Percentiles rank a stretch among this genome's conserved stretches.
phyloP scores from a whole-genome alignment of 2,329 filamentous ascomycete genomes.

The Fusarium illudens region DNA sequence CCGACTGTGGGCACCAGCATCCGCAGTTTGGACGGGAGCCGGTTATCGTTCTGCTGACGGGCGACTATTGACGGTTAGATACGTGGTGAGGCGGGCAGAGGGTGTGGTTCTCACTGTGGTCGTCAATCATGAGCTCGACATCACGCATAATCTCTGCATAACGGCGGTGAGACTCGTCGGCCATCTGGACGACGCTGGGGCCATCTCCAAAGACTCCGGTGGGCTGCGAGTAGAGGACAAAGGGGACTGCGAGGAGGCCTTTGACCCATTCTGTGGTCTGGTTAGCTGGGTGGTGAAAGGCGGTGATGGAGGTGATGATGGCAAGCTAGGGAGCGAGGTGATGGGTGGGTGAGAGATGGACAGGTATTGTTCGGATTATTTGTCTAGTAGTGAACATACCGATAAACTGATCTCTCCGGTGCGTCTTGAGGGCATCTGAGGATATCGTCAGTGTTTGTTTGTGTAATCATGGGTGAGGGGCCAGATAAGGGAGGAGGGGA shows the following conservation, averaged over 20 bases:
- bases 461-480: constrained; percentile 11
- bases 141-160: constrained; percentile 97
- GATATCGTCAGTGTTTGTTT: constrained; percentile 29
- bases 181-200: constrained; percentile 73
- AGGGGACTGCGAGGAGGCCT: constrained; percentile 90
- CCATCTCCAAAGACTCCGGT: constrained; percentile 82
- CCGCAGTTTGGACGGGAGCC: constrained; percentile 86
- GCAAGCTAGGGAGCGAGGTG: background rate
- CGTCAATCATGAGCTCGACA: constrained; percentile 89
- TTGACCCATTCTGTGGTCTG: constrained; percentile 90
- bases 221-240: constrained; percentile 95
- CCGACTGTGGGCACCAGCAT: constrained; percentile 90
- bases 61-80: constrained; percentile 61
- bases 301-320: constrained; percentile 5
- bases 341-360: background rate
- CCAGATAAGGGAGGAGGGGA: constrained; percentile 6
- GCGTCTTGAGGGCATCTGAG: constrained; percentile 75
- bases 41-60: constrained; percentile 71
- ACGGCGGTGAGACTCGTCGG: constrained; percentile 80
- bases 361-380: background rate
- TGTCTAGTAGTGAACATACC: constrained; percentile 53
- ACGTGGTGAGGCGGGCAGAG: background rate
- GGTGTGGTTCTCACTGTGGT: constrained; percentile 72
- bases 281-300: constrained; percentile 8
- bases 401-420: constrained; percentile 90